Base-by-base conservation (phyloP, 805 yeast genomes). In the Saccharomycopsis sp. region DNA sequence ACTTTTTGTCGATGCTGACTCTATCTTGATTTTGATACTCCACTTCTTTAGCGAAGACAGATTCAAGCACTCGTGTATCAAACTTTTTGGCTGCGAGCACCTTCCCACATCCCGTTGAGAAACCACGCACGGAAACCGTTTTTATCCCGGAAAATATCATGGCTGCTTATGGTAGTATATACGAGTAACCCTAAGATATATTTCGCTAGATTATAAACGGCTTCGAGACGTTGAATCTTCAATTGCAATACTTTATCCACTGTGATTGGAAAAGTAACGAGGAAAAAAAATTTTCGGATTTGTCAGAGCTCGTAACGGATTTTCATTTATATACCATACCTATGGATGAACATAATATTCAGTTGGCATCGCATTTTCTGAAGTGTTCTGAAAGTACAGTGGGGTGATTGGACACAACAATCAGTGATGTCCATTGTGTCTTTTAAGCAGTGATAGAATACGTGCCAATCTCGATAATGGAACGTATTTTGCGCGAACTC, bases 1-100 rank as follows among this genome's bases (percentile, higher is more conserved):
- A 75, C 8, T 62, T 58, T 53, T 73, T 70, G 62, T 71, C 70
- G 54, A 74, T 65, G 55, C 65, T 61, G 62, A 66, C 69, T 56
- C 64, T 64, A 23, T 61, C 62, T 51, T 66, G 48, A 44, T 18
- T 44, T 12, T 44, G 48, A 44, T 44, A 44, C 18, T 44, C 48
- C 18, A 18, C 48, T 12, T 44, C 48, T 44, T 18, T 44, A 12
- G 48, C 48, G 12, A 44, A 18, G 8, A 44, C 48, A 44, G 48
- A 44, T 44, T 44, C 48, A 44, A 44, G 48, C 48, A 44, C 48
- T 18, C 21, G 4, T 44, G 48, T 44, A 12, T 44, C 48, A 12
- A 44, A 44, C 21, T 44, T 44, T 18, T 44, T 44, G 18, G 48
- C 48, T 7, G 48, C 48, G 16, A 44, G 48, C 21, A 44, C 48